Conservation (phyloP, 2,329 filamentous ascomycete species). For the Neonectria coccinea region DNA sequence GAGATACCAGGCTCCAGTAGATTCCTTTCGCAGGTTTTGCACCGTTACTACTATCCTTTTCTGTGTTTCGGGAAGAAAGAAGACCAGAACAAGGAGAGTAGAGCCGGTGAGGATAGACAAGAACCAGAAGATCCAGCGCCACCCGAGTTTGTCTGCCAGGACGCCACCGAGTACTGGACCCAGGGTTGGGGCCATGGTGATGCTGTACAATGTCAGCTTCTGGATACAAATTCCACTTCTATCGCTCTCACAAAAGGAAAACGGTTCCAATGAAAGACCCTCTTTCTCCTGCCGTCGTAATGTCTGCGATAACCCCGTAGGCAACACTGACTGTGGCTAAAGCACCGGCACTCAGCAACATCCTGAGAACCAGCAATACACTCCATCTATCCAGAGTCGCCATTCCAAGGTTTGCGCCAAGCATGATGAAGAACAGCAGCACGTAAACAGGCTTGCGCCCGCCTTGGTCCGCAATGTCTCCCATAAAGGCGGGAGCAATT, state of each 20-base stretch:
- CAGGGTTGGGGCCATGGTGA: slow-evolving; percentile 44
- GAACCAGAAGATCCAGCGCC: slow-evolving; percentile 73
- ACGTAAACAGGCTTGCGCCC: slow-evolving; percentile 68
- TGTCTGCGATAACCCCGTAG: slow-evolving; percentile 27
- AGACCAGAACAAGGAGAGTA: slow-evolving; percentile 60
- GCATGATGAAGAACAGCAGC: slow-evolving; percentile 62
- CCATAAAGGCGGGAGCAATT: slow-evolving; percentile 46
- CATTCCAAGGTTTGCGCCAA: slow-evolving; percentile 51
- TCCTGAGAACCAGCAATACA: slow-evolving; percentile 11
- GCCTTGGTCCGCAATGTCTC: slow-evolving; percentile 65
- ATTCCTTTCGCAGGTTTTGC: not conserved
- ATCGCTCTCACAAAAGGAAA: slow-evolving; percentile 10
- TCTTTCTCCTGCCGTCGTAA: slow-evolving; percentile 22
- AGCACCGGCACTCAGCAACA: slow-evolving; percentile 14
- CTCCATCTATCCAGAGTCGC: slow-evolving; percentile 10
- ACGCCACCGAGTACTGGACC: slow-evolving; percentile 71
- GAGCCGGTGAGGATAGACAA: slow-evolving; percentile 61
- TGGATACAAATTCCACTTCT: not conserved
- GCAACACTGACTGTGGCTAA: slow-evolving; percentile 11
- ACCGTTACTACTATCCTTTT: slow-evolving; percentile 67
- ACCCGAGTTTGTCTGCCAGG: slow-evolving; percentile 68
- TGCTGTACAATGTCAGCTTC: slow-evolving; percentile 3
- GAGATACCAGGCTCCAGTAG: slow-evolving; percentile 1
- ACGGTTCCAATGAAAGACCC: slow-evolving; percentile 20
- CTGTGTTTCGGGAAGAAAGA: slow-evolving; percentile 66